Conservation (phyloP, 495 filamentous ascomycete species). For the Penicillium chermesinum region DNA sequence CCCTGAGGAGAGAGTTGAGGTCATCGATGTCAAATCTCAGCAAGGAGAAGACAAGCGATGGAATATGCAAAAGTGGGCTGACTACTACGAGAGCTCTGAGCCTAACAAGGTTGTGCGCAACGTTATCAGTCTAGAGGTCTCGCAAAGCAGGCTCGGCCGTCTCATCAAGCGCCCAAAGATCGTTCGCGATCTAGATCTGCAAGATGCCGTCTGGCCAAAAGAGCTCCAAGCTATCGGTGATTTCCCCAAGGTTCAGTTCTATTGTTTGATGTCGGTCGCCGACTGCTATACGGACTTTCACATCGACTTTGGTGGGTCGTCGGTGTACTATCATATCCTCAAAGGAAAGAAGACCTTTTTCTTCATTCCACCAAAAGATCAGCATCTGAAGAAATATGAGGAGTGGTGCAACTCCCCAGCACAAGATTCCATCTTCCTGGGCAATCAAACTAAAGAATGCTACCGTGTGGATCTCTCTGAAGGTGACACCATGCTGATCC, state of each 20-base stretch:
- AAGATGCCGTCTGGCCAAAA: conserved; percentile 66
- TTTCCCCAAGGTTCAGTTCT: conserved; percentile 62
- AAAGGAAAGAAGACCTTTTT: conserved; percentile 75
- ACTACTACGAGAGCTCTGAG: conserved; percentile 66
- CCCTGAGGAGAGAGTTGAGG: conserved; percentile 59
- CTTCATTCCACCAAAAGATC: conserved; percentile 70
- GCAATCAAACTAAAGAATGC: conserved; percentile 66
- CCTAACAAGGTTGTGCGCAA: conserved; percentile 60
- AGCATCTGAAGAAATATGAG: conserved; percentile 71
- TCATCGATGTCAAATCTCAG: conserved; percentile 74
- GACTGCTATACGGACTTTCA: conserved; percentile 79
- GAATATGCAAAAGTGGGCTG: conserved; percentile 68
- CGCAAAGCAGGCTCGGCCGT: conserved; percentile 58
- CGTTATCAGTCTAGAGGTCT: conserved; percentile 74
- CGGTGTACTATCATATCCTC: conserved; percentile 73
- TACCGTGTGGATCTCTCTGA: conserved; percentile 66
- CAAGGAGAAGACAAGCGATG: conserved; percentile 63
- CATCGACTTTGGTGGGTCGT: conserved; percentile 76
- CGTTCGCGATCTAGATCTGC: conserved; percentile 66
- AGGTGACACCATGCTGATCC: conserved; percentile 75
- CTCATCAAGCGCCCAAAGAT: conserved; percentile 64
- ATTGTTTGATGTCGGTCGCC: conserved; percentile 73
- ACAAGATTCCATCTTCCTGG: conserved; percentile 66
- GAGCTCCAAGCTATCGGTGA: conserved; percentile 54
- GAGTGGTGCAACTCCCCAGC: conserved; percentile 70